Evolutionary conservation across 805 yeast species (phyloP).

Genomic region (Wickerhamomyces xylosicus): DNA sequence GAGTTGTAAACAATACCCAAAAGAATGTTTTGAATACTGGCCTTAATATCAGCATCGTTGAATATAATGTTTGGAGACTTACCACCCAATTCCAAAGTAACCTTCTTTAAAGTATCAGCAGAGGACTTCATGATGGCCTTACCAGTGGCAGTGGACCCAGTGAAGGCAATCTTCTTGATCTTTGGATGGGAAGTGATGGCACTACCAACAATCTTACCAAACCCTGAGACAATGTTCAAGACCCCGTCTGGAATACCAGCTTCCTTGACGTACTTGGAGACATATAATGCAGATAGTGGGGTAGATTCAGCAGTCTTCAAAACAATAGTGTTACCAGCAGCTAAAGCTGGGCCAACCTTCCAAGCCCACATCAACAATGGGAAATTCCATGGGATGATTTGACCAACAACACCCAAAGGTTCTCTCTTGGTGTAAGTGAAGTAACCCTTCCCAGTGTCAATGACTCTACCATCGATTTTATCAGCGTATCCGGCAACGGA

Average conservation of each 20-base stretch:
- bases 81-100: conserved; percentile 81
- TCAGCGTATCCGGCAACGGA: conserved; percentile 91
- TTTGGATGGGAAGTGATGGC: conserved; percentile 69
- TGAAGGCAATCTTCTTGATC: conserved; percentile 86
- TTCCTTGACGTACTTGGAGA: conserved; percentile 56
- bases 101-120: conserved; percentile 68
- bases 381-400: conserved; percentile 96
- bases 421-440: conserved; percentile 76
- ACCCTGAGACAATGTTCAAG: conserved; percentile 77
- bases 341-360: conserved; percentile 91
- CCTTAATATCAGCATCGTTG: conserved; percentile 59
- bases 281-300: conserved; percentile 77
- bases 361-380: conserved; percentile 90
- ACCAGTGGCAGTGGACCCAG: conserved; percentile 89
- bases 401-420: conserved; percentile 93
- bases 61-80: conserved; percentile 83
- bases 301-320: conserved; percentile 89
- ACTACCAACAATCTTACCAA: conserved; percentile 77
- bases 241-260: conserved; percentile 93
- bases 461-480: conserved; percentile 65
- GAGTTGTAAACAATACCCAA: conserved; percentile 79
- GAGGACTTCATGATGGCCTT: conserved; percentile 63
- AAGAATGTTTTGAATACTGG: conserved; percentile 57
- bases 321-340: conserved; percentile 83
- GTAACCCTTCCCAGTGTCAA: conserved; percentile 66